A percentile compares a stretch with the other conserved stretches of the same genome.
These are phyloP conservation scores for Laburnicola sp. DNA, from an alignment of 2,329 filamentous ascomycete genomes.

Conservation along the genomic window DNA sequence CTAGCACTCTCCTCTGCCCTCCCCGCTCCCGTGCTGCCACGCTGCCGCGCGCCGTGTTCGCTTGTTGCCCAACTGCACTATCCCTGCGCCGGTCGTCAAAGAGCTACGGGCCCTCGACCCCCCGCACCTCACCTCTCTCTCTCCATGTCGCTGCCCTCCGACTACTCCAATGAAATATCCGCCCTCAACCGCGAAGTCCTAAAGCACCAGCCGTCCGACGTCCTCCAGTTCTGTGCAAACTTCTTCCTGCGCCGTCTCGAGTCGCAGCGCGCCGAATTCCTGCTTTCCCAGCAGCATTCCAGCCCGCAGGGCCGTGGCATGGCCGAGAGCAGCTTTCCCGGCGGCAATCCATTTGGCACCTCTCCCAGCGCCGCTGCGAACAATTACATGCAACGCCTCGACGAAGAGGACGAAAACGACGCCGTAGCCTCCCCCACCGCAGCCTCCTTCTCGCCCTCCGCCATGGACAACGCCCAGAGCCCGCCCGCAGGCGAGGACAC, in stretches of 20 bases:
- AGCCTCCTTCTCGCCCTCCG: slow-evolving; percentile 49
- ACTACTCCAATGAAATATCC: slow-evolving; percentile 62
- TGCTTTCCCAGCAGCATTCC: slow-evolving; percentile 55
- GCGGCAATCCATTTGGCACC: slow-evolving; percentile 74
- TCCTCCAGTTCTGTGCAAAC: slow-evolving; percentile 71
- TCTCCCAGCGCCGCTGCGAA: slow-evolving; percentile 48
- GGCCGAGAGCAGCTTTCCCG: slow-evolving; percentile 77
- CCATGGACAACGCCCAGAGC: slow-evolving; percentile 47
- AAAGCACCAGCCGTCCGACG: slow-evolving; percentile 62
- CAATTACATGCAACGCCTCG: slow-evolving; percentile 63
- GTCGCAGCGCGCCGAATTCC: slow-evolving; percentile 63
- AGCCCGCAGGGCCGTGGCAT: slow-evolving; percentile 55
- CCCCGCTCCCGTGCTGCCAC: not conserved
- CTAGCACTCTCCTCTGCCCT: slow-evolving; percentile 1
- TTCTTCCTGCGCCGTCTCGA: slow-evolving; percentile 68
- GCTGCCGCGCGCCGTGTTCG: slow-evolving; percentile 28
- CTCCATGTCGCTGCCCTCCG: slow-evolving; percentile 47
- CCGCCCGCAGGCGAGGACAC: slow-evolving; percentile 48
- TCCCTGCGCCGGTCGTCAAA: slow-evolving; percentile 45
- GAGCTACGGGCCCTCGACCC: slow-evolving; percentile 38
- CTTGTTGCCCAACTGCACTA: slow-evolving; percentile 37
- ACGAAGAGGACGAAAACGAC: slow-evolving; percentile 82
- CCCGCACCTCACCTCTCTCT: slow-evolving; percentile 37
- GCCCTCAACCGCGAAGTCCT: slow-evolving; percentile 64
- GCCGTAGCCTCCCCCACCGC: slow-evolving; percentile 72